Base-by-base conservation (phyloP, 2,329 filamentous ascomycete genomes). In the Fusarium tupiense region DNA sequence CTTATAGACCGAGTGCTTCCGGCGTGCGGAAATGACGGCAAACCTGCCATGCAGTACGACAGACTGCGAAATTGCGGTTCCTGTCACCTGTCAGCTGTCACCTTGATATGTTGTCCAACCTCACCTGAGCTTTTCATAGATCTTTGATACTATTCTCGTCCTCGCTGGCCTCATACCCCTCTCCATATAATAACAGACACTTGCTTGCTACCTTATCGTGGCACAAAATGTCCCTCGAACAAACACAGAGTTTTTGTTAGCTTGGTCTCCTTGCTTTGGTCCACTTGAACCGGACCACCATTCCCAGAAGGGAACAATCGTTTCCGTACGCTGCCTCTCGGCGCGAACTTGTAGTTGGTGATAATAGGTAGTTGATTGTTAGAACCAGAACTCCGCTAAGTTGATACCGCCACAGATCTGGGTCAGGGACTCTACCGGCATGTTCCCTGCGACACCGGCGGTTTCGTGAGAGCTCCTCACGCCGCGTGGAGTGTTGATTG, bases 91-190 rank as follows among this genome's bases (percentile, higher is more conserved):
- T 63, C 54, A 38, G 38, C 52, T 56, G 37, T 56, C 53, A 50
- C 41, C 11, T 46, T 53, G 31, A 57, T 38, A 40, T n/a, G 52
- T 31, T 53, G 66, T 71, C n/a, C 40, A 22, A 74, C 59, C 24
- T 65, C 50, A 70, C 31, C 49, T 46, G 40, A 57, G 46, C 41
- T 68, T 67, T 50, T 50, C 54, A 61, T 68, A 24, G 37, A 22
- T 43, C 40, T 8, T 22, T 53, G 67, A 62, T 72, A 22, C 72
- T 74, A 75, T 74, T 73, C 41, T 69, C 29, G 58, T 74, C 37
- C 38, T 44, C 35, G 22, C 54, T 41, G 43, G 29, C 26, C 59
- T 58, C 37, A 58, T 49, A 46, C 40, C 40, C 43, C 50, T 49
- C 52, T 50, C 16, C 22, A 22, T 56, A 12, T 46, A 31, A 44